phyloP scores from a whole-genome alignment of 352 stramenopile species.

The Globisporangium rhizosaccharum region DNA sequence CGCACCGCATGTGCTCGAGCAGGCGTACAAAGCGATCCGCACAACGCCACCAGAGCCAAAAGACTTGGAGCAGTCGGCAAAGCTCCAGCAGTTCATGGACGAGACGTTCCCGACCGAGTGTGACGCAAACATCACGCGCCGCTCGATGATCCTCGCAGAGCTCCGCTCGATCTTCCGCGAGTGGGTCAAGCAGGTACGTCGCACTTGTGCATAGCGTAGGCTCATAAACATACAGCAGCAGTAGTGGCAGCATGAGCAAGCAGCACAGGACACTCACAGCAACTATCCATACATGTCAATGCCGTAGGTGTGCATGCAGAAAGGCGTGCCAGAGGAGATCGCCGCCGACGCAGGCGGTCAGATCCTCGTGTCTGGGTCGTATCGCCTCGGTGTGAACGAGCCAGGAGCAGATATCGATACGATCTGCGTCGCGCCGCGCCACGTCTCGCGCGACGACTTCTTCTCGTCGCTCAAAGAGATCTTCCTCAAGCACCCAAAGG shows the following conservation, averaged over 20 bases:
- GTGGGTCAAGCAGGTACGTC: constrained; percentile 69
- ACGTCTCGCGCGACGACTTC: constrained; percentile 95
- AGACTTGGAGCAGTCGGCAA: constrained; percentile 77
- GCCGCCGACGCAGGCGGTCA: constrained; percentile 79
- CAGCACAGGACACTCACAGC: constrained; percentile 3
- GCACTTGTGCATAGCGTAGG: not conserved
- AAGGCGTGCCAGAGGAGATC: constrained; percentile 83
- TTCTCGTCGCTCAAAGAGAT: constrained; percentile 92
- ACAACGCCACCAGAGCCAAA: constrained; percentile 78
- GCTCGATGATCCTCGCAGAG: constrained; percentile 81
- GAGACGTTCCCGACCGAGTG: constrained; percentile 71
- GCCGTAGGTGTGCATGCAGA: constrained; percentile 60
- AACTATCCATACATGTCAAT: not conserved
- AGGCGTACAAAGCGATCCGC: constrained; percentile 88
- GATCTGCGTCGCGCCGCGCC: constrained; percentile 95
- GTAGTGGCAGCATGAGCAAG: too few relatives aligned
- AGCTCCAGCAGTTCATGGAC: constrained; percentile 83
- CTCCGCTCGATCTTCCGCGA: constrained; percentile 78
- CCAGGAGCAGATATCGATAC: constrained; percentile 97
- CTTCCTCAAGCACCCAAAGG: constrained; percentile 91
- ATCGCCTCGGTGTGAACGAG: constrained; percentile 96
- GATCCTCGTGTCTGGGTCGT: constrained; percentile 90
- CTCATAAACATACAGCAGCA: not conserved
- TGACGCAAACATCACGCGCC: constrained; percentile 76
- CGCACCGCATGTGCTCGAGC: constrained; percentile 70